Conservation (phyloP, 176 grass and related monocot species). For the Metroxylon sagu region DNA sequence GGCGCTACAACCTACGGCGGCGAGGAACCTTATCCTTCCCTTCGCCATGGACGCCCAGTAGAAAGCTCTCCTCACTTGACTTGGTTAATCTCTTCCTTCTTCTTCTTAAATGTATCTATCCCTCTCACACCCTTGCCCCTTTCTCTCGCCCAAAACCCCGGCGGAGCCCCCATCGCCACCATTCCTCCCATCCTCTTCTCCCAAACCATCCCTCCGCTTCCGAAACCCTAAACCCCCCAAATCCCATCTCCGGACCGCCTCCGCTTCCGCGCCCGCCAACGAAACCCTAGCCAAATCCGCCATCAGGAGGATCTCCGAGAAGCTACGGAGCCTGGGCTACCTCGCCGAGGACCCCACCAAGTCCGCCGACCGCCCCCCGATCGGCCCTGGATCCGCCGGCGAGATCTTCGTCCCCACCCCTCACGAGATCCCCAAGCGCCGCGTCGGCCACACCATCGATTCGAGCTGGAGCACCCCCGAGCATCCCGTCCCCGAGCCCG, state of each 20-base stretch:
- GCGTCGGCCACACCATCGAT: conserved; percentile 63
- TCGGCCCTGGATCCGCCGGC: conserved; percentile 29
- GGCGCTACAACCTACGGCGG: too few species aligned
- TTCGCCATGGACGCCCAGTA: too few species aligned
- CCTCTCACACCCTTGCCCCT: conserved; percentile 28
- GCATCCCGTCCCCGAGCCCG: conserved; percentile 18
- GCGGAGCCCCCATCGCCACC: not conserved
- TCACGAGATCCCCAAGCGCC: conserved; percentile 40
- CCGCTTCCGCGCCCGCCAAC: conserved; percentile 4
- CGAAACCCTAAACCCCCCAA: conserved; percentile 1
- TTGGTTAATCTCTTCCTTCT: not conserved
- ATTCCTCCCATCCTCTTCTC: conserved; percentile 1
- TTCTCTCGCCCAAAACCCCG: conserved; percentile 4
- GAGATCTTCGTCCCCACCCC: conserved; percentile 80
- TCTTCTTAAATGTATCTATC: conserved; percentile 22
- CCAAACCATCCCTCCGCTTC: conserved; percentile 19
- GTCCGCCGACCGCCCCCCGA: not conserved
- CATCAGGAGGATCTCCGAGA: conserved; percentile 76
- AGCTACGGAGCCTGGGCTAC: conserved; percentile 76
- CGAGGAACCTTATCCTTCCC: too few species aligned
- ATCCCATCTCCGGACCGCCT: not conserved
- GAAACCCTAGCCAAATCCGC: conserved; percentile 54
- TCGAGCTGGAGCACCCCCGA: conserved; percentile 58
- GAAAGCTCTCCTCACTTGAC: not conserved
- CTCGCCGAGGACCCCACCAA: conserved; percentile 23